Conservation (phyloP, 208 protist species). For the Leptomonas pyrrhocoris region DNA sequence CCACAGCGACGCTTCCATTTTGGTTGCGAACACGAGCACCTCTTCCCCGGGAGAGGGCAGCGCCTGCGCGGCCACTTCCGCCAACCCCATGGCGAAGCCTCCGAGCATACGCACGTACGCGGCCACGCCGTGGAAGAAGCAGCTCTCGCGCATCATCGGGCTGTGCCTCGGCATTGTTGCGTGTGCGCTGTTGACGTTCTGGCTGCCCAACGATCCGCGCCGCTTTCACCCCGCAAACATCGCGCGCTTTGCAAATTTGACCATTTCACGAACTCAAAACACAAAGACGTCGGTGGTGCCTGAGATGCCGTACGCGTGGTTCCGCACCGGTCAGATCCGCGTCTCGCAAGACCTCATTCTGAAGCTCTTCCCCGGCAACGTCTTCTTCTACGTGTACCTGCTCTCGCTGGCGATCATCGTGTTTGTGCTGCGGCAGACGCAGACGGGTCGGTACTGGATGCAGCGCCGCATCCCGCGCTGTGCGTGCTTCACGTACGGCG, state of each 20-base stretch:
- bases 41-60: neutral
- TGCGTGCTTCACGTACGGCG: constrained; percentile 31
- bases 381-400: constrained; percentile 69
- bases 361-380: constrained; percentile 69
- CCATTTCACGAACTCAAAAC: neutral
- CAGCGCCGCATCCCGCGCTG: constrained; percentile 28
- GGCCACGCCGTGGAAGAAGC: constrained; percentile 5
- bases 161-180: constrained; percentile 28
- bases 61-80: neutral
- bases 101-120: constrained; percentile 1
- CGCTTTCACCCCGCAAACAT: constrained; percentile 34
- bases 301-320: constrained; percentile 51
- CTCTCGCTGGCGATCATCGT: constrained; percentile 27
- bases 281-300: constrained; percentile 27
- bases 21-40: neutral
- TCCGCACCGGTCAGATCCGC: constrained; percentile 42
- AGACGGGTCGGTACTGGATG: constrained; percentile 23
- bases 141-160: constrained; percentile 20
- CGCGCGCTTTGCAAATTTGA: constrained; percentile 26
- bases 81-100: constrained; percentile 6
- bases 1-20: neutral
- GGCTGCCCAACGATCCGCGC: constrained; percentile 57
- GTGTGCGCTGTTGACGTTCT: constrained; percentile 42
- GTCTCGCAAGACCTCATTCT: constrained; percentile 36
- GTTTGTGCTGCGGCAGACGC: constrained; percentile 37